Percentiles rank a stretch among this genome's conserved stretches.
phyloP scores from a whole-genome alignment of 305 asterid genomes.

The Fraxinus floribunda region DNA sequence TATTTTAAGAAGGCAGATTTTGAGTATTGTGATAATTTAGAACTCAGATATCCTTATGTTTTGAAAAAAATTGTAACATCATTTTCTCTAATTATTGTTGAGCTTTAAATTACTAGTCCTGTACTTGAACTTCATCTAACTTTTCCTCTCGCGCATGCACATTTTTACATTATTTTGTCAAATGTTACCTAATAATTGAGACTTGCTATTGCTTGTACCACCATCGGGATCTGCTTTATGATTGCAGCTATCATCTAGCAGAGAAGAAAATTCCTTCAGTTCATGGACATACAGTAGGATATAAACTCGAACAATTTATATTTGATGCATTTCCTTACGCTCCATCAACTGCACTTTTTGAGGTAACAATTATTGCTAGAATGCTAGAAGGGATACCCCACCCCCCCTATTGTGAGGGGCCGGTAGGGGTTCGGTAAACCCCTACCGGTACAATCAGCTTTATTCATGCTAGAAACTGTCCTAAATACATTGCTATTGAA shows the following conservation, averaged over 20 bases:
- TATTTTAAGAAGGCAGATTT: background rate
- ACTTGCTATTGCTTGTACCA: background rate
- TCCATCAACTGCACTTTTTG: conserved; percentile 88
- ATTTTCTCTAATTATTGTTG: background rate
- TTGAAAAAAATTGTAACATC: background rate
- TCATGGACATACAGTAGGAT: conserved; percentile 74
- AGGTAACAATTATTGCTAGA: conserved; percentile 42
- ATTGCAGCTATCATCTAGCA: conserved; percentile 84
- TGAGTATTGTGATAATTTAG: conserved; percentile 11
- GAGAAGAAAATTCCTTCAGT: conserved; percentile 82
- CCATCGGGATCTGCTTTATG: conserved; percentile 14
- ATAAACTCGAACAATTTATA: conserved; percentile 88
- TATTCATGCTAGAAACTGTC: background rate
- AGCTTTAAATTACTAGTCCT: background rate
- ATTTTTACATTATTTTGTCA: background rate
- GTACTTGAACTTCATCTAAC: background rate
- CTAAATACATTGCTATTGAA: conserved; percentile 1
- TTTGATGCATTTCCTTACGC: conserved; percentile 96
- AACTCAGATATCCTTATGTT: background rate
- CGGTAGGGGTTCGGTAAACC: too few relatives aligned
- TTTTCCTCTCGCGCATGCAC: background rate
- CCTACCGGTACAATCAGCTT: too few relatives aligned
- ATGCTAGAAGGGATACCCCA: too few relatives aligned
- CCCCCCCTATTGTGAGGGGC: too few relatives aligned
- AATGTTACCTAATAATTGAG: background rate